Evolutionary conservation across 2,329 filamentous ascomycete species (phyloP).

Genomic region (Xylariaceae sp.): DNA sequence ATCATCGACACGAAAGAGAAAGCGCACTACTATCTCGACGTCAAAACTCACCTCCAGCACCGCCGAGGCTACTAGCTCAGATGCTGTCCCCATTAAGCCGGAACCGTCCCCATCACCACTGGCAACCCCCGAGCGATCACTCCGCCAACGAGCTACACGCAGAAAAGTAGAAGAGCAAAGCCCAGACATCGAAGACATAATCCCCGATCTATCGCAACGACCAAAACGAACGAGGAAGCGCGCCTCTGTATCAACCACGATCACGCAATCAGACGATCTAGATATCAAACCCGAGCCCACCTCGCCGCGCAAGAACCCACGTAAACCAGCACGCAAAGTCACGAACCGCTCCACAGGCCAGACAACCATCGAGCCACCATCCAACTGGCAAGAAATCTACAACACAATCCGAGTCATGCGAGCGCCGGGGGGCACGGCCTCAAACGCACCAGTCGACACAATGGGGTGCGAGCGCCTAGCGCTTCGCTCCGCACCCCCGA

Average conservation of each 20-base stretch:
- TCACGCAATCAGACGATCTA: not conserved
- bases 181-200: not conserved
- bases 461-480: conserved; percentile 90
- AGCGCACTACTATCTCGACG: conserved; percentile 15
- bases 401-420: conserved; percentile 74
- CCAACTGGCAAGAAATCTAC: conserved; percentile 72
- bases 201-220: not conserved
- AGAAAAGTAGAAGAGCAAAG: conserved; percentile 3
- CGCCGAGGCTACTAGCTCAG: conserved; percentile 10
- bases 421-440: conserved; percentile 46
- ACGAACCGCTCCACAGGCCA: conserved; percentile 20
- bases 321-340: conserved; percentile 26
- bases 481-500: conserved; percentile 42
- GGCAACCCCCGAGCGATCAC: too few species aligned
- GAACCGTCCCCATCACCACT: too few species aligned
- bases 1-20: conserved; percentile 23
- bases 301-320: conserved; percentile 16
- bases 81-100: conserved; percentile 1
- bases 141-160: too few species aligned
- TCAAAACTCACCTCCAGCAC: conserved; percentile 1
- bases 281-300: not conserved
- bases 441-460: conserved; percentile 86
- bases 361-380: conserved; percentile 21
- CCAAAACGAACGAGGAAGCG: too few species aligned
- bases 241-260: not conserved